Evolutionary conservation across 805 yeast genomes (phyloP).

Genomic region (Yarrowia sp.): DNA sequence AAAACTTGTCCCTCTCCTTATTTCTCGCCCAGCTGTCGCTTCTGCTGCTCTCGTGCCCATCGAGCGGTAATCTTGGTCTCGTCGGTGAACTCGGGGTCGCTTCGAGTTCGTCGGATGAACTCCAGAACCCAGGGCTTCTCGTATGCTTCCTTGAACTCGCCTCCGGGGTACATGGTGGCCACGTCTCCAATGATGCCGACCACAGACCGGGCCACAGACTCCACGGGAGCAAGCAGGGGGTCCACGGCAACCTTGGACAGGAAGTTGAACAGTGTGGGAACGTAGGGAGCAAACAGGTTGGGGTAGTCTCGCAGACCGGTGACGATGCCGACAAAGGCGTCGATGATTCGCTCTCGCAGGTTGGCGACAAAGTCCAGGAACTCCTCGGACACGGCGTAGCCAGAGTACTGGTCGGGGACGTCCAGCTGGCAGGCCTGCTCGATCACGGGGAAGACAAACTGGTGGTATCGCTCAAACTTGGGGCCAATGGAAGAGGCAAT

Average conservation of each 20-base stretch:
- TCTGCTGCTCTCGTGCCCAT: conserved; percentile 94
- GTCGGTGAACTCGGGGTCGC: conserved; percentile 65
- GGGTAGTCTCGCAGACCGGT: conserved; percentile 83
- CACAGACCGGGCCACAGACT: conserved; percentile 78
- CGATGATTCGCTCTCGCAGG: conserved; percentile 87
- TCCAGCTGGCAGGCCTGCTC: conserved; percentile 49
- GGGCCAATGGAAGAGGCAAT: conserved; percentile 87
- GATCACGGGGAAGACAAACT: conserved; percentile 77
- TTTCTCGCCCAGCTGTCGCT: conserved; percentile 49
- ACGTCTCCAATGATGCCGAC: conserved; percentile 94
- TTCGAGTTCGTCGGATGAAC: conserved; percentile 74
- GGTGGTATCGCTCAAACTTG: conserved; percentile 76
- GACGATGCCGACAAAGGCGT: conserved; percentile 93
- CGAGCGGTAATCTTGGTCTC: conserved; percentile 89
- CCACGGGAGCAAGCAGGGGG: conserved; percentile 64
- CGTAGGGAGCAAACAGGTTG: conserved; percentile 66
- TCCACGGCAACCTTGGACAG: conserved; percentile 67
- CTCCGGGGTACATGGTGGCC: conserved; percentile 82
- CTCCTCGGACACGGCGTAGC: conserved; percentile 67
- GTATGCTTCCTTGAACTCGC: conserved; percentile 72
- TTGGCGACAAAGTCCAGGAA: conserved; percentile 74
- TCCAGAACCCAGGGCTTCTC: conserved; percentile 79
- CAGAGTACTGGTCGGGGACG: conserved; percentile 41
- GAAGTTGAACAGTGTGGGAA: conserved; percentile 74
- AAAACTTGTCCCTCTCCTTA: conserved; percentile 11